These are phyloP conservation scores for Cucurbita moschata DNA, from an alignment of 306 rosid species.

Conservation along the genomic window DNA sequence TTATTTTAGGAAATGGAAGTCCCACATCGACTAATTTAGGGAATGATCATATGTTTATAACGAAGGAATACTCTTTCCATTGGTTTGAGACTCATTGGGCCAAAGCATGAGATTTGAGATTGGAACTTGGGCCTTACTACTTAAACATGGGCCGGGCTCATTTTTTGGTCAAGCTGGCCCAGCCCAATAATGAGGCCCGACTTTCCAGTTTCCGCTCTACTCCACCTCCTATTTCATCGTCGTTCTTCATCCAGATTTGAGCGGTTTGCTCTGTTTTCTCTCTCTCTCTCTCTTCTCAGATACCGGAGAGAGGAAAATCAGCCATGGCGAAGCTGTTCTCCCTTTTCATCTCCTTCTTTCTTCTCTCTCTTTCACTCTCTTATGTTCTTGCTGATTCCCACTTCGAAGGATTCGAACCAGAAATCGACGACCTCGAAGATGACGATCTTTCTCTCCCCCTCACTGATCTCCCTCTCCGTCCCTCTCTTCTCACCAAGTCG, in stretches of 20 bases:
- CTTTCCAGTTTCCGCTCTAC: not conserved
- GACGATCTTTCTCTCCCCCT: constrained; percentile 26
- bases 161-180: not conserved
- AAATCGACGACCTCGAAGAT: constrained; percentile 26
- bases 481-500: constrained; percentile 42
- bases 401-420: constrained; percentile 57
- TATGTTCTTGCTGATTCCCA: constrained; percentile 30
- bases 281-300: not conserved
- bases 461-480: constrained; percentile 33
- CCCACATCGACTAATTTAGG: too few species aligned
- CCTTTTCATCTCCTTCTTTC: not conserved
- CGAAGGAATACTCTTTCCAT: too few species aligned
- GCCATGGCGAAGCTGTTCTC: constrained; percentile 16
- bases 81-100: too few species aligned
- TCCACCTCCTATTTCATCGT: not conserved
- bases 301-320: not conserved
- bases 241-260: not conserved
- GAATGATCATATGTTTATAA: too few species aligned
- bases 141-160: not conserved
- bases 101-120: too few species aligned
- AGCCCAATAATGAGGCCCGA: not conserved
- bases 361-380: constrained; percentile 11
- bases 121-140: too few species aligned
- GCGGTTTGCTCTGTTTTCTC: not conserved
- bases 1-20: too few species aligned